Base-by-base conservation (phyloP, 371 early-diverging fungal genomes). In the Dinochytrium kinnereticum region DNA sequence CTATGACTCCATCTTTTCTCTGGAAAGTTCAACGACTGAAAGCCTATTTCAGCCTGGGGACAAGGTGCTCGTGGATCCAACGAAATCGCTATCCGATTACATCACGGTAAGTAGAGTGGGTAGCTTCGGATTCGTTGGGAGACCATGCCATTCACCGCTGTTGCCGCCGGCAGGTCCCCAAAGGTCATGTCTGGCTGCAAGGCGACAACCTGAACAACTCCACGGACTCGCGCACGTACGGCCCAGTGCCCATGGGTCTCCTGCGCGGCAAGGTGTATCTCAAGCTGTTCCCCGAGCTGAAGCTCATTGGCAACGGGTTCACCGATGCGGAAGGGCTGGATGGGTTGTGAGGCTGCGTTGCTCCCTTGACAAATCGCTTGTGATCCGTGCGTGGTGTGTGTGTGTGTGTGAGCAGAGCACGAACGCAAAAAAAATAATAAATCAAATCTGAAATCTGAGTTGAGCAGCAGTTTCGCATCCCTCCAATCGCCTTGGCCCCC, bases 151-250 rank as follows among this genome's bases (percentile, higher is more conserved):
- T 31, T 21, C 15, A 21, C 68, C 15, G 31, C 73, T 75, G 39
- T 72, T 24, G 44, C 19, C 19, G 19, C 7, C 19, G 19, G 13
- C 44, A 44, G 44, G 74, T 82, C 26, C 88, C 88, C 0, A 49
- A 73, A n/a, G 88, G 88, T 0, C 81, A 80, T 39, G 76, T 87
- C n/a, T 87, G 88, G 88, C 71, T 86, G 10, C 81, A 82, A 66
- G 96, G 96, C 5, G 96, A 95, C 71, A 94, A 95, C 78, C 76
- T 90, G 38, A 90, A 85, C 71, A 91, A 92, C 76, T 93, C 93
- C 1, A 91, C 86, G 0, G 96, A 95, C 70, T 94, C 94, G 33
- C 79, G 95, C 50, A 73, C 71, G 5, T 95, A 94, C 84, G 95
- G 95, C 0, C 94, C 95, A 0, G 91, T 95, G 1, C 88, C 94